Conservation (phyloP, 768 basidiomycete species). For the Lactifluus rugatus region DNA sequence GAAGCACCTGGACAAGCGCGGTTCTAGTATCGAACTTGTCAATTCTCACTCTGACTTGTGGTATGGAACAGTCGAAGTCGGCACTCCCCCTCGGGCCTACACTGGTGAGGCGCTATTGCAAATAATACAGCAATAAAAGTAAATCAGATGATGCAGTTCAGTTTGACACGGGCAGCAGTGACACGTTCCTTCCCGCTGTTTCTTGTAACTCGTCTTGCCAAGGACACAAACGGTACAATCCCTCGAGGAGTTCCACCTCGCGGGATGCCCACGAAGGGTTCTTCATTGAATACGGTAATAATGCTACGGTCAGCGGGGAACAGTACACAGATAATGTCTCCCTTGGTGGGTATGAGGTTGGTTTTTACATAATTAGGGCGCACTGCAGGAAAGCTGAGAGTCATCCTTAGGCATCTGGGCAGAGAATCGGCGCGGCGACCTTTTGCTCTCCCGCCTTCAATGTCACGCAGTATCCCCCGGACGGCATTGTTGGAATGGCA, state of each 20-base stretch:
- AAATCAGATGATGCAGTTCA: slow-evolving; percentile 22
- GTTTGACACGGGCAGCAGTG: slow-evolving; percentile 30
- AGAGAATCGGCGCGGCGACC: slow-evolving; percentile 36
- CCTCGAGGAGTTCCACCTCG: slow-evolving; percentile 18
- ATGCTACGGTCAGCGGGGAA: slow-evolving; percentile 28
- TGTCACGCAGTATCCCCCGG: slow-evolving; percentile 25
- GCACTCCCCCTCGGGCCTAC: slow-evolving; percentile 12
- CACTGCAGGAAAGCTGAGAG: not conserved
- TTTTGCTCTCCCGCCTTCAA: slow-evolving; percentile 28
- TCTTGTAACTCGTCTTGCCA: slow-evolving; percentile 26
- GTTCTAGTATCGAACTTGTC: not conserved
- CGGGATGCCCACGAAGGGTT: slow-evolving; percentile 23
- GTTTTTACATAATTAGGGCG: not conserved
- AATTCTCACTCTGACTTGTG: slow-evolving; percentile 2
- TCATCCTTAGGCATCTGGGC: slow-evolving; percentile 27
- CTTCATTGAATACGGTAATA: slow-evolving; percentile 34
- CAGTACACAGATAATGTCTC: slow-evolving; percentile 35
- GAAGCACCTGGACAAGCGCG: not conserved
- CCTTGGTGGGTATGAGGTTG: slow-evolving; percentile 26
- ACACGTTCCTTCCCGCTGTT: slow-evolving; percentile 28
- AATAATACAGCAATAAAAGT: not conserved
- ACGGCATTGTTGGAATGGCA: slow-evolving; percentile 36
- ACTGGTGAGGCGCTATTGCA: not conserved
- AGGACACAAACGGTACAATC: not conserved
- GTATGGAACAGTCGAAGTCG: slow-evolving; percentile 12